A percentile compares a stretch with the other conserved stretches of the same genome.
phyloP scores from a whole-genome alignment of 2,329 filamentous ascomycete species.

The Clarireedia paspali region DNA sequence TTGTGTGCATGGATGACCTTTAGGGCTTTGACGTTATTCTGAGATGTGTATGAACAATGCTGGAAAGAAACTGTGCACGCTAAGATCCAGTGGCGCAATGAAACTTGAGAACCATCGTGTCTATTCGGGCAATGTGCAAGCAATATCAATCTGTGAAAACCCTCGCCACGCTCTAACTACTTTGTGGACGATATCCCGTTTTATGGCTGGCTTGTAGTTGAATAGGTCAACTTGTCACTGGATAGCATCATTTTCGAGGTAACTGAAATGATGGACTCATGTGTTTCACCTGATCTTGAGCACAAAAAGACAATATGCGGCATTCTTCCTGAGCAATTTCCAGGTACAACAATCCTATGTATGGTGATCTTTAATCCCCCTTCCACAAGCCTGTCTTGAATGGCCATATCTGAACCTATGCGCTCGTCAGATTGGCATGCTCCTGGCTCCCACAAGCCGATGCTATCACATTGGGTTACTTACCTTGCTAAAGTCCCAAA shows the following conservation, averaged over 20 bases:
- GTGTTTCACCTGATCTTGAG: no score
- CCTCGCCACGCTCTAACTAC: no score
- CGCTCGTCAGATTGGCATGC: conserved; percentile 6
- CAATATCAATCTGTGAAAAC: no score
- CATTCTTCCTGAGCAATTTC: neutral
- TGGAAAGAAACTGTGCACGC: no score
- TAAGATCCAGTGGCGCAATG: no score
- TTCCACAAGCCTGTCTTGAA: conserved; percentile 38
- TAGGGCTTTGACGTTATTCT: neutral
- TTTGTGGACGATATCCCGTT: no score
- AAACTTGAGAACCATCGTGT: no score
- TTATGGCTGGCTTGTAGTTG: no score
- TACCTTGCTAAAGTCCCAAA: conserved; percentile 74
- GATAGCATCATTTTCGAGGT: no score
- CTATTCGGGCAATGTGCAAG: no score
- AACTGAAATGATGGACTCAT: no score
- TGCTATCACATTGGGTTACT: conserved; percentile 2
- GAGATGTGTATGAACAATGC: neutral
- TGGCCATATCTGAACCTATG: conserved; percentile 41
- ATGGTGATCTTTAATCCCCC: neutral
- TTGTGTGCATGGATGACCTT: neutral
- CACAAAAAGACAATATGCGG: neutral
- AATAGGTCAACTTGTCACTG: no score
- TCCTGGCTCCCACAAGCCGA: neutral
- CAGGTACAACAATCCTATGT: neutral